Percentiles rank a stretch among this genome's conserved stretches.
Conservation (phyloP, 768 basidiomycete species). For the Pleurotus sapidus region DNA sequence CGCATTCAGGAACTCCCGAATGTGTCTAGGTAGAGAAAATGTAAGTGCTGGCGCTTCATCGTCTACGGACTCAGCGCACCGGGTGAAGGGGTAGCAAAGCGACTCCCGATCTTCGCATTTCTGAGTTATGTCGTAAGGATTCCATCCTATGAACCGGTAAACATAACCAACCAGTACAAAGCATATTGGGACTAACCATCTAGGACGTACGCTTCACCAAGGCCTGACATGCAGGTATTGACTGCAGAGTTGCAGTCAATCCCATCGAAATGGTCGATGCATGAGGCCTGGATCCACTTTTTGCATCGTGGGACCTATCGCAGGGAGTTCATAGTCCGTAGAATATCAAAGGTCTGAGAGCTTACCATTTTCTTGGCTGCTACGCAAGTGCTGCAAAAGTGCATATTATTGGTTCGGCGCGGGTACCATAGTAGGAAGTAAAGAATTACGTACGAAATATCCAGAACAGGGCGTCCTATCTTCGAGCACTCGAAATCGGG, state of each 20-base stretch:
- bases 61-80: not conserved
- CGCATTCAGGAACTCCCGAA: constrained; percentile 59
- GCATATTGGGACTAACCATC: constrained; percentile 28
- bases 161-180: constrained; percentile 15
- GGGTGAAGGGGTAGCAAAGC: constrained; percentile 58
- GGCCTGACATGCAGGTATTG: constrained; percentile 52
- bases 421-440: constrained; percentile 23
- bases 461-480: constrained; percentile 45
- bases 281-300: constrained; percentile 49
- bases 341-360: constrained; percentile 21
- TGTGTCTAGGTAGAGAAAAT: constrained; percentile 35
- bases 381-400: constrained; percentile 42
- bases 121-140: constrained; percentile 70
- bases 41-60: not conserved
- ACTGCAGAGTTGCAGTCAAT: constrained; percentile 64
- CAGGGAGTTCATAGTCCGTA: constrained; percentile 10
- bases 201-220: constrained; percentile 38
- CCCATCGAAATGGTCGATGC: constrained; percentile 61
- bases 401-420: constrained; percentile 32
- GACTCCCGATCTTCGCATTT: constrained; percentile 50
- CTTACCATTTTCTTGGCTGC: constrained; percentile 59
- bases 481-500: constrained; percentile 55
- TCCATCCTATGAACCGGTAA: constrained; percentile 29
- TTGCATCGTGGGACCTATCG: constrained; percentile 66
- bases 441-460: constrained; percentile 45